A percentile compares a stretch with the other conserved stretches of the same genome.
phyloP scores from a whole-genome alignment of 2,329 filamentous ascomycete genomes.

The Bipolaris bicolor region DNA sequence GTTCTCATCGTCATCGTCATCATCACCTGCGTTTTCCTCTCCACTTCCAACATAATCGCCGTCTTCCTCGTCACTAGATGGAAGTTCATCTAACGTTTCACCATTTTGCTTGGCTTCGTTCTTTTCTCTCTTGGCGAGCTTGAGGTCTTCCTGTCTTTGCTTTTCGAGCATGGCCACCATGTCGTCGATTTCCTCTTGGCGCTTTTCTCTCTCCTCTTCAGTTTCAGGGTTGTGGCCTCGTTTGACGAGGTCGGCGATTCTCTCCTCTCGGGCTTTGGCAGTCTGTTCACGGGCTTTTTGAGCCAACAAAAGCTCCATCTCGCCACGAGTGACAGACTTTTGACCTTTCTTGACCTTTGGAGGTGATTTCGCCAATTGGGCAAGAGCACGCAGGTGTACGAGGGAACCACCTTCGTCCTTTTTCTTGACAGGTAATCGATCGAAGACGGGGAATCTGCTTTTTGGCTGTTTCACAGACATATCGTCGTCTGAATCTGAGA shows the following conservation, averaged over 20 bases:
- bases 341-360: constrained; percentile 55
- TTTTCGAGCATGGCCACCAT: constrained; percentile 72
- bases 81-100: constrained; percentile 50
- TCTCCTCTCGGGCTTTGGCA: constrained; percentile 74
- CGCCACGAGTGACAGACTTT: constrained; percentile 68
- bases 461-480: constrained; percentile 65
- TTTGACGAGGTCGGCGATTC: constrained; percentile 75
- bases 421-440: constrained; percentile 68
- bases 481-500: constrained; percentile 64
- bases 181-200: constrained; percentile 84
- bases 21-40: constrained; percentile 54
- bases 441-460: constrained; percentile 63
- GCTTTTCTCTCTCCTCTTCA: constrained; percentile 81
- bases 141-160: constrained; percentile 78
- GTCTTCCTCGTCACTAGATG: constrained; percentile 63
- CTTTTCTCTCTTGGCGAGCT: constrained; percentile 78
- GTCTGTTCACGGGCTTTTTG: constrained; percentile 81
- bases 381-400: constrained; percentile 73
- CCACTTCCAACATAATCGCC: constrained; percentile 57
- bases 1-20: constrained; percentile 46
- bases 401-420: constrained; percentile 69
- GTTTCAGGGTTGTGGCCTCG: constrained; percentile 84
- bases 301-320: constrained; percentile 72
- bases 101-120: constrained; percentile 70
- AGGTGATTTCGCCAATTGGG: constrained; percentile 70